Conservation (phyloP, 2,329 filamentous ascomycete genomes). For the Myriosclerotinia curreyana region DNA sequence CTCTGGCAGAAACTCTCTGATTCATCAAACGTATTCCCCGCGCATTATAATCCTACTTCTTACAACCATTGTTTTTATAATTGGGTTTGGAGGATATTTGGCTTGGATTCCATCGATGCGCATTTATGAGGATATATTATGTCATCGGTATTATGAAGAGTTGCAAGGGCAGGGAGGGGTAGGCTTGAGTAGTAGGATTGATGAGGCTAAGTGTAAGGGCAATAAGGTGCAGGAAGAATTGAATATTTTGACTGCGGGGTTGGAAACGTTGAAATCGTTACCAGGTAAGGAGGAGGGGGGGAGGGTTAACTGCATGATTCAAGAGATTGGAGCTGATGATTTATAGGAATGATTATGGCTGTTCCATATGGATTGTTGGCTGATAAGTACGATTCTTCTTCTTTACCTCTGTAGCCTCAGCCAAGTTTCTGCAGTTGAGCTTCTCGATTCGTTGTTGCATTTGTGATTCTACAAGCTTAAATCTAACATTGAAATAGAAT, state of each 20-base stretch:
- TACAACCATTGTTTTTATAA: slow-evolving; percentile 38
- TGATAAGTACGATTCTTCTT: slow-evolving; percentile 39
- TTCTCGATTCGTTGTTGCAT: no score
- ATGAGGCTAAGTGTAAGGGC: slow-evolving; percentile 42
- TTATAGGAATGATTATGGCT: slow-evolving; percentile 37
- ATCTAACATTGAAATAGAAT: slow-evolving; percentile 31
- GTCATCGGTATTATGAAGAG: slow-evolving; percentile 41
- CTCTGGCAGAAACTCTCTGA: background rate
- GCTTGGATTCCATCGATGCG: slow-evolving; percentile 40
- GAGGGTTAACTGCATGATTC: background rate
- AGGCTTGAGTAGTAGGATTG: slow-evolving; percentile 34
- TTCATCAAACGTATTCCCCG: slow-evolving; percentile 29
- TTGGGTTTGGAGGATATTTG: slow-evolving; percentile 37
- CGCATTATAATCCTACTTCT: slow-evolving; percentile 39
- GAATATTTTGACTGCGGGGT: slow-evolving; percentile 40
- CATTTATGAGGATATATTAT: slow-evolving; percentile 43
- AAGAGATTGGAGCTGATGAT: slow-evolving; percentile 12
- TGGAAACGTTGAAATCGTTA: slow-evolving; percentile 37
- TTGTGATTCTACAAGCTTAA: background rate
- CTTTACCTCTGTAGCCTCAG: background rate
- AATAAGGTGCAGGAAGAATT: slow-evolving; percentile 41
- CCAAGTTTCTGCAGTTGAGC: no score
- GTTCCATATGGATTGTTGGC: slow-evolving; percentile 43
- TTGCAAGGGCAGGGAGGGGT: slow-evolving; percentile 30
- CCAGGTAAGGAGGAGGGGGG: slow-evolving; percentile 37